Base-by-base conservation (phyloP, 106 monocot species). In the Platanthera guangdongensis region DNA sequence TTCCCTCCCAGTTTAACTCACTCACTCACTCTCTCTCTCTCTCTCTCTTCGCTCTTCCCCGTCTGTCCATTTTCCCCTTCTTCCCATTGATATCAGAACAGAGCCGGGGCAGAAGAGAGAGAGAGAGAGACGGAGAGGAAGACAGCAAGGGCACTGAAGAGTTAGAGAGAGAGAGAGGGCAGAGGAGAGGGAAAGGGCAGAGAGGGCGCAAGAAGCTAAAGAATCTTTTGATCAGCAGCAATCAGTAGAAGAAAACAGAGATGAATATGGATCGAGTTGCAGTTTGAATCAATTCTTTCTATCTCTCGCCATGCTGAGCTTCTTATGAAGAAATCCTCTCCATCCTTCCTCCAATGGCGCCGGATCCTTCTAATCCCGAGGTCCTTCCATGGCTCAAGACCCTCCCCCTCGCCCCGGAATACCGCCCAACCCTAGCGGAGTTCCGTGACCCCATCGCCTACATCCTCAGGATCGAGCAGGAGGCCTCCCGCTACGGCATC, bases 361-460 rank as follows among this genome's bases (percentile, higher is more conserved):
- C 82, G 9, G 80, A 62, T 77, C 81, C 80, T 52, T 47, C 75
- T 46, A 78, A 59, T 6, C 22, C 75, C 7, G 80, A 89, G 64
- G 81, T 87, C 28, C 87, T 83, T 55, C 74, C 78, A 64, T 97
- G 96, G 93, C 87, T 97, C 14, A 89, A 88, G 78, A 76, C 89
- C 78, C 91, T 97, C 49, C 97, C 97, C 6, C 15, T 89, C 50
- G 97, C 97, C 3, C 97, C 97, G 3, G 91, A 91, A 86, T 94
- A 88, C 88, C 84, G 78, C 76, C 97, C 97, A 12, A 97, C 97
- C 47, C 83, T 82, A 9, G 75, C 83, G 0, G 97, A 97, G 88
- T 94, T 97, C 86, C 77, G 84, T 19, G 97, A 97, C 83, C 97
- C 97, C 80, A 92, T 97, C 77, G 81, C 89, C 52, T 97, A 85